A percentile compares a stretch with the other conserved stretches of the same genome.
These are phyloP conservation scores for Rubia balearica DNA, from an alignment of 305 asterid species.

Conservation along the genomic window DNA sequence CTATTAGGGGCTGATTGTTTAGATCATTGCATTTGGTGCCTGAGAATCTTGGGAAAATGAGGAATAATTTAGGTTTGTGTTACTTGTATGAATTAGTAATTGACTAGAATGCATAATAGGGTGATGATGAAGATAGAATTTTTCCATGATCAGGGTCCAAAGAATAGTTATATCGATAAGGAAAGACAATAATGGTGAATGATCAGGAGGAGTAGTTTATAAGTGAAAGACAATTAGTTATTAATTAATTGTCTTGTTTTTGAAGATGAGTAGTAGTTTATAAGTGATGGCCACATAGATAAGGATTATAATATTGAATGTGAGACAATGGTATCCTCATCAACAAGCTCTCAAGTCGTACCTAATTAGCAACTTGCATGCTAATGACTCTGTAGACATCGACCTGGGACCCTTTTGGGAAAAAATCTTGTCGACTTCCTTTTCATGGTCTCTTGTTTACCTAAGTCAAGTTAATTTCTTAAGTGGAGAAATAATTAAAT, in stretches of 20 bases:
- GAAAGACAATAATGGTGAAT: conserved; percentile 18
- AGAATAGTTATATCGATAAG: conserved; percentile 14
- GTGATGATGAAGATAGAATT: background rate
- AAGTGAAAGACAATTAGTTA: no score
- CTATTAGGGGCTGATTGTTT: background rate
- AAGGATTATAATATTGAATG: background rate
- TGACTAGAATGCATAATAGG: background rate
- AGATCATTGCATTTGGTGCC: background rate
- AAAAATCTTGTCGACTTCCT: background rate
- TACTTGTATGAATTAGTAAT: background rate
- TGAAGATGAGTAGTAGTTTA: background rate
- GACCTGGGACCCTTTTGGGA: background rate
- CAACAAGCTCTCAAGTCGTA: conserved; percentile 1
- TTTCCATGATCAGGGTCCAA: background rate
- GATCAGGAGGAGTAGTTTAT: conserved; percentile 22
- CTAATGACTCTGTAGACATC: background rate
- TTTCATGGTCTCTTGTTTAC: background rate
- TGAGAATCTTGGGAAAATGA: background rate
- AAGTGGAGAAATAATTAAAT: background rate
- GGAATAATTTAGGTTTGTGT: background rate
- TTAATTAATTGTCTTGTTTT: conserved; percentile 7
- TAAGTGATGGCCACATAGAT: conserved; percentile 18
- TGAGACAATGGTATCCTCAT: conserved; percentile 13
- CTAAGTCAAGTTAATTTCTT: background rate
- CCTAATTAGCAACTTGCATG: conserved; percentile 18